Evolutionary conservation across 305 asterid genomes (phyloP).

Genomic region (Solanum aculeatissimum): DNA sequence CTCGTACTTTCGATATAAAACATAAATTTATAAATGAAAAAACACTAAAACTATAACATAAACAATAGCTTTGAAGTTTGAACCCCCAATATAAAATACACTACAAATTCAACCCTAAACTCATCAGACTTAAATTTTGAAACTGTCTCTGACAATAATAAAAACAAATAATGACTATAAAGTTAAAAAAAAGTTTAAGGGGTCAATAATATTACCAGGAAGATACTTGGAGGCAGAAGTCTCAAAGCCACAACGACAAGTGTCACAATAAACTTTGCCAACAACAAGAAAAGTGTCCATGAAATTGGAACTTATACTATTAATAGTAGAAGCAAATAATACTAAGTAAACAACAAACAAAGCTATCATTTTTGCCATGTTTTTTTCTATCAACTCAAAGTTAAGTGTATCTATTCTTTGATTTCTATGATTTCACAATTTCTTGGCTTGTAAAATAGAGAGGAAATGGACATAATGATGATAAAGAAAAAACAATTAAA

Average conservation of each 20-base stretch:
- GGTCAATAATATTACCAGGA: slow-evolving; percentile 25
- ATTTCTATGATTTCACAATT: not conserved
- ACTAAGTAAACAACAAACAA: slow-evolving; percentile 30
- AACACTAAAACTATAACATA: not conserved
- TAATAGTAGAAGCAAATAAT: slow-evolving; percentile 18
- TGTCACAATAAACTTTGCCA: slow-evolving; percentile 62
- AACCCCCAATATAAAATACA: not conserved
- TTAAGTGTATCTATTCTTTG: not conserved
- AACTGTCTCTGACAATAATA: rapidly evolving
- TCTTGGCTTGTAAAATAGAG: not conserved
- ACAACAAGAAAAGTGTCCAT: slow-evolving; percentile 15
- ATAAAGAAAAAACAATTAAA: not conserved
- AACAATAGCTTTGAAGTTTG: not conserved
- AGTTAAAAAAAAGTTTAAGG: not conserved
- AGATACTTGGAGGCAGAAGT: slow-evolving; percentile 36
- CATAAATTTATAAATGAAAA: not conserved
- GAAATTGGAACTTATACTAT: slow-evolving; percentile 5
- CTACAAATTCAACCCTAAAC: not conserved
- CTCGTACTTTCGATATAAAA: not conserved
- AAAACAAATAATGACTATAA: not conserved
- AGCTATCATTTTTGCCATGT: slow-evolving; percentile 31
- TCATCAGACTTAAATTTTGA: not conserved
- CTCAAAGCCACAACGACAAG: slow-evolving; percentile 79
- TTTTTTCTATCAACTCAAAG: not conserved
- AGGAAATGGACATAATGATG: not conserved